Base-by-base conservation (phyloP, 2,329 filamentous ascomycete species). In the Penicillium sp. region DNA sequence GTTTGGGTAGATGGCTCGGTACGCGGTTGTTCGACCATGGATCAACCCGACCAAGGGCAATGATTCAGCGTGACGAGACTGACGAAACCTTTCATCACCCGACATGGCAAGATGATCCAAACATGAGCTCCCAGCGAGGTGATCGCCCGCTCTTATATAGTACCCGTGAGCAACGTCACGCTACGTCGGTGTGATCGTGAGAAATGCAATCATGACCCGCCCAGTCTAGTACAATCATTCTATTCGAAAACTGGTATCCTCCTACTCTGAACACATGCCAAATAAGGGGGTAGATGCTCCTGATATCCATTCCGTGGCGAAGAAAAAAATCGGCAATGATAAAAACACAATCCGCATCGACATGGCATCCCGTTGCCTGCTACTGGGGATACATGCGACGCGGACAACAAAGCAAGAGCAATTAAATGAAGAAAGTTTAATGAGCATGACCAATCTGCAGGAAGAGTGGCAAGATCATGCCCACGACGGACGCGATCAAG, bases 381-480 rank as follows among this genome's bases (percentile, higher is more conserved):
- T 44, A 39, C 22, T 14, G 37, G 52, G 26, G 24, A 49, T 55
- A 7, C 21, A 49, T 45, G 22, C 35, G 48, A 43, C 24, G 26
- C 37, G 26, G 27, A 42, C 35, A 53, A 43, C 11, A 19, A 19
- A 52, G 14, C 27, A 42, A 9, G 44, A 39, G 48, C 26, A 47
- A 48, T 22, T 35, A 35, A 49, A 35, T 33, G 33, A 24, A 21
- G 31, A 54, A 45, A 42, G 10, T 27, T 73, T 60, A 79, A 61
- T 79, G 77, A 52, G 76, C 77, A 71, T 80, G 78, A 35, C 78
- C 77, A 56, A 80, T 73, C 64, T 80, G 78, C 58, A 79, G 60
- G 61, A 80, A 79, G 46, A 80, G 61, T 13, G 78, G 78, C 55
- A 80, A 53, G 29, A 79, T 72, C 78, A 80, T 80, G 55, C 78